Evolutionary conservation across 2,329 filamentous ascomycete species (phyloP).

Genomic region (Cordyceps pruinosa): DNA sequence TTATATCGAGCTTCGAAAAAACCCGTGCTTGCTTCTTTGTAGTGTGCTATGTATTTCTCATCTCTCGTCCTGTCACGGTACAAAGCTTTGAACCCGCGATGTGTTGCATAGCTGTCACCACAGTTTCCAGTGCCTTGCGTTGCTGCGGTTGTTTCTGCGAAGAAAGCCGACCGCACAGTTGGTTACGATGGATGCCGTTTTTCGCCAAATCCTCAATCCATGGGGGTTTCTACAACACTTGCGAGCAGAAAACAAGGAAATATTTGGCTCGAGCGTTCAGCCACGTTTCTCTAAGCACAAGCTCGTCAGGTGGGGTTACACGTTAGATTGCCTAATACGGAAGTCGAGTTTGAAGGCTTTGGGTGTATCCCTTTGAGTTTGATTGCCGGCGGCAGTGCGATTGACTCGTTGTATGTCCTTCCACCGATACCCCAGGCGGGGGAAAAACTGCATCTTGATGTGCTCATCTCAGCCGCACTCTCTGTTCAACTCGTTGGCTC

Average conservation of each 20-base stretch:
- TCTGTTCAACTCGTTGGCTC: not conserved
- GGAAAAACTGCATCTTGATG: not conserved
- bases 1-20: too few relatives aligned
- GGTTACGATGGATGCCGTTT: too few relatives aligned
- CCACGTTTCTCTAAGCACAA: not conserved
- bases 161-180: too few relatives aligned
- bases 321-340: conserved; percentile 2
- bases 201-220: too few relatives aligned
- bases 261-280: not conserved
- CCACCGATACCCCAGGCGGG: not conserved
- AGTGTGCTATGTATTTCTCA: too few relatives aligned
- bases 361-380: not conserved
- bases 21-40: too few relatives aligned
- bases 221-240: too few relatives aligned
- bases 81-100: too few relatives aligned
- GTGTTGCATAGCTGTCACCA: too few relatives aligned
- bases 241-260: not conserved
- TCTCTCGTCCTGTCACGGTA: too few relatives aligned
- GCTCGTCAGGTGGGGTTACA: not conserved
- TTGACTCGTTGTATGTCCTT: not conserved
- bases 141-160: too few relatives aligned
- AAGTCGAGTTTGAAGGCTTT: not conserved
- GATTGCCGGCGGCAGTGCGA: not conserved
- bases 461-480: not conserved
- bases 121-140: too few relatives aligned